Evolutionary conservation across 352 stramenopile species (phyloP), one percentile per base, ranked within the genome.

Genomic region (Lagenidium sp.): DNA sequence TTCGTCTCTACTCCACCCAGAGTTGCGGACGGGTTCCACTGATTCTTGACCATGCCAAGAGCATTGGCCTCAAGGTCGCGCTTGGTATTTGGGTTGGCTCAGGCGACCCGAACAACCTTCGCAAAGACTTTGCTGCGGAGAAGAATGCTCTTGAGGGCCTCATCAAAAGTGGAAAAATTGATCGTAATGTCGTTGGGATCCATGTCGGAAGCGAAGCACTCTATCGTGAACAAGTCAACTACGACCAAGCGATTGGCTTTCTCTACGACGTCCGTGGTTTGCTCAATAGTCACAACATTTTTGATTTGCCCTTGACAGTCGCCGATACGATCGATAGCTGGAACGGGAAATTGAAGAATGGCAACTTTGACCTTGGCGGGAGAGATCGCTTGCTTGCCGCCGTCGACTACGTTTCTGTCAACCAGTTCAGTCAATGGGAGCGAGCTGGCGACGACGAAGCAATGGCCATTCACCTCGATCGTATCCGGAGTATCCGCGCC

Each of bases 401-500:
- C 0, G 72, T 85, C 2, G 78, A 91, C 43, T 70, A 72, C 42
- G 48, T 86, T 16, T 79, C 67, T 16, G 63, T 85, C 28, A 91
- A 88, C 61, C 68, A 91, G 53, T 91, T 91, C 41, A 76, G 72
- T 11, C 83, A 83, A 53, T 91, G 78, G 78, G 75, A 87, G 35
- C 38, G 45, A 4, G 45, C 41, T 5, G 59, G 82, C 31, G 46
- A 75, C 12, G 70, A 65, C 13, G 69, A 85, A n/a, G 75, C 45
- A 13, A 50, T 53, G 7, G 47, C 63, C 5, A 52, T 60, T 7
- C 74, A 68, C 21, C 63, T 91, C 1, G 70, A 84, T 39, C 71
- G 68, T 8, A 65, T 85, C 6, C 65, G 65, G 29, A 62, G 54
- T 24, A 54, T 84, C 12, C 68, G 73, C 26, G 34, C 58, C 11